Evolutionary conservation across 371 early-diverging fungal species (phyloP).

Genomic region (Rhizopus stolonifer): DNA sequence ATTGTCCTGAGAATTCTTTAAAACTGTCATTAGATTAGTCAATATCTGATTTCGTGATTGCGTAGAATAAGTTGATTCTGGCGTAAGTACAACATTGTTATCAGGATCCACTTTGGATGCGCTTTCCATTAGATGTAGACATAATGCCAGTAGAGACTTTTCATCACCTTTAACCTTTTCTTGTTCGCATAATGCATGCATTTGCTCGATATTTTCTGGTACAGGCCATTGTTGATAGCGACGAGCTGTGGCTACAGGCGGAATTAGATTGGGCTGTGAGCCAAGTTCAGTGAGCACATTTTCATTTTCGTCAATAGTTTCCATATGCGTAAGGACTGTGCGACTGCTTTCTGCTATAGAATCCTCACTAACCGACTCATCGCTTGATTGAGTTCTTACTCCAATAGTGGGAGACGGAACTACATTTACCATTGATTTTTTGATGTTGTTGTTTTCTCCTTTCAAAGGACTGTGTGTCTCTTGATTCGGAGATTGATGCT

Average conservation of each 20-base stretch:
- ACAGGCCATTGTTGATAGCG: conserved; percentile 17
- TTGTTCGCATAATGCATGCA: conserved; percentile 18
- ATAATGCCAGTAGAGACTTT: conserved; percentile 17
- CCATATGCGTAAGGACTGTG: background rate
- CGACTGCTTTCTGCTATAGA: background rate
- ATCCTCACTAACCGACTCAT: background rate
- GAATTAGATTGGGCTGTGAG: background rate
- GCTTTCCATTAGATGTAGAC: conserved; percentile 23
- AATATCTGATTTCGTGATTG: background rate
- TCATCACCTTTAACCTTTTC: conserved; percentile 17
- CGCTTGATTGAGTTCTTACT: background rate
- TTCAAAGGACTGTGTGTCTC: background rate
- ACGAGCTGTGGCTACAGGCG: background rate
- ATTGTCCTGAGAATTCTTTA: background rate
- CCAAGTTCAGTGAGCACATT: background rate
- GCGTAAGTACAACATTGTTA: conserved; percentile 1
- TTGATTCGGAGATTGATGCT: background rate
- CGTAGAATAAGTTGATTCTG: background rate
- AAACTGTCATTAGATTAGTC: background rate
- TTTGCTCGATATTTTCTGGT: conserved; percentile 25
- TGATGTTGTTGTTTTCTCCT: background rate
- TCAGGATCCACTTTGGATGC: conserved; percentile 18
- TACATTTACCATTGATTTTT: background rate
- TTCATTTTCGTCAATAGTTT: background rate
- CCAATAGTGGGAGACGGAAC: background rate